Conservation (phyloP, 2,329 filamentous ascomycete species). For the Paracoccidioides lutzii region DNA sequence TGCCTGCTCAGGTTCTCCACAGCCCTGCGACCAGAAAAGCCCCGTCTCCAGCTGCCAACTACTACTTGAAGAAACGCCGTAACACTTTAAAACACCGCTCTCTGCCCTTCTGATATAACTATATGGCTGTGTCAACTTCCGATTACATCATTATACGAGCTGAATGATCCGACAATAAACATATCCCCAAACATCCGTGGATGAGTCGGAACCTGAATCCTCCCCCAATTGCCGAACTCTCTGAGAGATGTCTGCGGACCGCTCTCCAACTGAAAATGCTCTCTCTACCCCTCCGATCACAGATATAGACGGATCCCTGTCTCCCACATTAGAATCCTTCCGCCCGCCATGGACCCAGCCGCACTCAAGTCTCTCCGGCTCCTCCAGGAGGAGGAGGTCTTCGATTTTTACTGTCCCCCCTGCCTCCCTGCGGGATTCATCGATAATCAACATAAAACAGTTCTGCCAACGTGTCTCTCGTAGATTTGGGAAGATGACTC, state of each 20-base stretch:
- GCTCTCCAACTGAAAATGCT: constrained; percentile 39
- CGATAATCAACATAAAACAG: constrained; percentile 26
- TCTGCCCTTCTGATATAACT: not conserved
- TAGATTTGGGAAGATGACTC: constrained; percentile 29
- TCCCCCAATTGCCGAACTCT: not conserved
- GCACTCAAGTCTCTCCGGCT: constrained; percentile 19
- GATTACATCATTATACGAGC: not conserved
- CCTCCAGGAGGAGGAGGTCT: constrained; percentile 23
- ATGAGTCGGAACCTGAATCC: not conserved
- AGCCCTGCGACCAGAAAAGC: not conserved
- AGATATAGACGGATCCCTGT: constrained; percentile 31
- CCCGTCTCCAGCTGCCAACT: not conserved
- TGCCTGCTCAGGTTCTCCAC: not conserved
- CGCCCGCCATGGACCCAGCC: constrained; percentile 42
- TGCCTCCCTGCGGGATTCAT: constrained; percentile 24
- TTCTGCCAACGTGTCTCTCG: constrained; percentile 21
- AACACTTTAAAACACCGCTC: not conserved
- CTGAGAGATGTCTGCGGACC: constrained; percentile 34
- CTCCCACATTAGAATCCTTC: constrained; percentile 32
- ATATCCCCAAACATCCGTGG: not conserved
- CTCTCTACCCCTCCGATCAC: constrained; percentile 36
- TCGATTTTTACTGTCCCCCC: constrained; percentile 23
- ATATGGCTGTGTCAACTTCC: not conserved
- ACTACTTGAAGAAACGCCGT: not conserved
- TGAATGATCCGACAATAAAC: not conserved